Base-by-base conservation (phyloP, 768 basidiomycete species). In the Russula olivacea region DNA sequence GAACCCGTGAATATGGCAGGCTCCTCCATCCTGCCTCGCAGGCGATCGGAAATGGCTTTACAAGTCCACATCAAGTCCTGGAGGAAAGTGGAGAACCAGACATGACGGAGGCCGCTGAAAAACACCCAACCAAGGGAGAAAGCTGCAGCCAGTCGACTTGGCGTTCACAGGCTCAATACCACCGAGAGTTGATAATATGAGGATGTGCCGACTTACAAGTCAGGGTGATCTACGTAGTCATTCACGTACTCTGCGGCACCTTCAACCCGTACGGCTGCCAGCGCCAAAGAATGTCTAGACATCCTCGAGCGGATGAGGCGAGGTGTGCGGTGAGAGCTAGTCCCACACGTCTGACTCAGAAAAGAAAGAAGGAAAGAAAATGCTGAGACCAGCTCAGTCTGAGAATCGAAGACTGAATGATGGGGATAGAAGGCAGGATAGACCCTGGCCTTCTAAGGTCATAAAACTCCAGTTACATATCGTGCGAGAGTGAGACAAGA, bases 61-160 rank as follows among this genome's bases (percentile, higher is more conserved):
- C 28, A 60, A n/a, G 4, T 28, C 63, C 53, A 59, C 25, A 36
- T 52, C 14, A 55, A 45, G 30, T 67, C 59, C 28, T 59, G 63
- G 48, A 74, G 9, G 36, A 71, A 66, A 28, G 66, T 43, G 2
- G 72, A 74, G 49, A 63, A 62, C 23, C 69, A 51, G 15, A 74
- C 55, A 63, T 71, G 71, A 15, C 68, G 63, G 17, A 75, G 53
- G 61, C 77, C 72, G 55, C 70, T 69, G 48, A 76, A 66, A 64
- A 76, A 78, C 3, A 77, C 76, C 71, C 75, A 77, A 38, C 78
- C 78, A 8, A 78, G 69, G 55, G 75, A 75, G 67, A 79, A 79
- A 0, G 74, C 70, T 15, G 76, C 69, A 25, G 78, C 67, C 17
- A 74, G 68, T 40, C 71, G 76, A 64, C 78, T 79, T 63, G n/a